Percentiles rank a stretch among this genome's conserved stretches.
Conservation (phyloP, 257 asterid species). For the Solanum verrucosum region DNA sequence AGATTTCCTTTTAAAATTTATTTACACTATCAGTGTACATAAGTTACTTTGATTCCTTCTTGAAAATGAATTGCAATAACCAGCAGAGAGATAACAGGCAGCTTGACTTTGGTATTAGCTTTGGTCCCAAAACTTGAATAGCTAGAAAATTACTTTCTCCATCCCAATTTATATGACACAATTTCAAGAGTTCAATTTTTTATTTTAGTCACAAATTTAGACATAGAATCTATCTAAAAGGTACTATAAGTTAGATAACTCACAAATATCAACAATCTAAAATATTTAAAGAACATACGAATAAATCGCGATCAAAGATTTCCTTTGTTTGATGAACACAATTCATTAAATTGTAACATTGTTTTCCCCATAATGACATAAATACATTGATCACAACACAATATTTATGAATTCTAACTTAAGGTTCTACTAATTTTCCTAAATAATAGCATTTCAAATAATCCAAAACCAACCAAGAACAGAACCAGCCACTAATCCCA, state of each 20-base stretch:
- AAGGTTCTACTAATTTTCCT: background rate
- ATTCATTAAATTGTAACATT: background rate
- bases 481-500: conserved; percentile 59
- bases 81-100: background rate
- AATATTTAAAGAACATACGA: no score
- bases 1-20: background rate
- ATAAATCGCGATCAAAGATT: background rate
- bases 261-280: no score
- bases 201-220: background rate
- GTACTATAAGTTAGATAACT: background rate
- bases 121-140: background rate
- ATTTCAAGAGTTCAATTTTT: background rate
- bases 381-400: background rate
- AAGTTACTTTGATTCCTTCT: background rate
- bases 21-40: background rate
- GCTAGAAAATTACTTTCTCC: background rate
- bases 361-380: background rate
- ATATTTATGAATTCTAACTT: background rate
- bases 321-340: background rate
- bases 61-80: background rate
- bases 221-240: background rate
- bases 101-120: background rate
- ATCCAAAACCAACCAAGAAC: conserved; percentile 77
- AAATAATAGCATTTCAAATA: conserved; percentile 14
- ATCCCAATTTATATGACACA: background rate